Percentiles rank a stretch among this genome's conserved stretches.
Conservation (phyloP, 176 grass and related monocot genomes). For the maize (Zea mays) region DNA sequence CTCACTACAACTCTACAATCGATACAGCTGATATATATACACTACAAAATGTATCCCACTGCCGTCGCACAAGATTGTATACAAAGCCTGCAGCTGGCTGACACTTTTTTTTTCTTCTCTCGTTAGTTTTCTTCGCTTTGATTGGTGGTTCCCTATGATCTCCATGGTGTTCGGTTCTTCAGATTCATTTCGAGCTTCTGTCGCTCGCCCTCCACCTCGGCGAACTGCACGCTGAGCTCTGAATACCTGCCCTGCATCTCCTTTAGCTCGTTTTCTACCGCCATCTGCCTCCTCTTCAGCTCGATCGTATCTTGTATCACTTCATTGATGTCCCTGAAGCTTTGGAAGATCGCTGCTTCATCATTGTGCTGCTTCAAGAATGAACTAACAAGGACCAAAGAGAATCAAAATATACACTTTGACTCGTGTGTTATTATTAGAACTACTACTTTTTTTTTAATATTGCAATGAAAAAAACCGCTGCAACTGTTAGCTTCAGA, state of each 20-base stretch:
- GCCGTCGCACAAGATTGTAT: neutral
- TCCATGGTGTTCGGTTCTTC: conserved; percentile 51
- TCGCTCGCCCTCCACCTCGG: conserved; percentile 85
- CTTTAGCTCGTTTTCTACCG: conserved; percentile 66
- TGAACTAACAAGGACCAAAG: conserved; percentile 51
- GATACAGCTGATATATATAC: conserved; percentile 49
- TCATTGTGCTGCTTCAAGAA: conserved; percentile 94
- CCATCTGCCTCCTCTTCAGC: conserved; percentile 64
- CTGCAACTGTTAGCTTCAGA: too few species aligned
- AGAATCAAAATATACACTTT: neutral
- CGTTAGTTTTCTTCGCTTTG: neutral
- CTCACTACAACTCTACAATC: conserved; percentile 27
- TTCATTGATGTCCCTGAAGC: conserved; percentile 98
- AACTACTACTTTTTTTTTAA: too few species aligned
- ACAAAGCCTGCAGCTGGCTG: conserved; percentile 18
- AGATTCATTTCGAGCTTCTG: conserved; percentile 83
- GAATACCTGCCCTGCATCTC: conserved; percentile 93
- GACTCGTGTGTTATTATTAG: too few species aligned
- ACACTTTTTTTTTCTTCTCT: neutral
- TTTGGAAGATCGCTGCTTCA: conserved; percentile 76
- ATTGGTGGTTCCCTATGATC: conserved; percentile 43
- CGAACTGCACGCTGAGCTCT: conserved; percentile 90
- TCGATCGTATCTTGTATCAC: conserved; percentile 91
- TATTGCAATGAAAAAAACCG: too few species aligned
- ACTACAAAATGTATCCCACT: conserved; percentile 34